Base-by-base conservation (phyloP, 305 asterid species). In the Nicotiana rustica region DNA sequence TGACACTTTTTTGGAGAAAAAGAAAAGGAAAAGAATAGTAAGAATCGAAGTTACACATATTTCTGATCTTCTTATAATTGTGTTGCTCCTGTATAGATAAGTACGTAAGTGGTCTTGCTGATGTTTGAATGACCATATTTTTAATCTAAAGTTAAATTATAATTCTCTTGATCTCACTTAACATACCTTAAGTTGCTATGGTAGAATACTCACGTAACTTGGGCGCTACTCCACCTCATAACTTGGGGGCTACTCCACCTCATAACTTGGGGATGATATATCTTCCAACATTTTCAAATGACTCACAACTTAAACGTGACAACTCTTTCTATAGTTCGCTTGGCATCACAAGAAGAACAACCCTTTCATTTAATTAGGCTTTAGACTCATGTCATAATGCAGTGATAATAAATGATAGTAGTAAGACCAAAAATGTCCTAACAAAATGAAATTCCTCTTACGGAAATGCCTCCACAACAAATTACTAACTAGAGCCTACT, bases 181-280 rank as follows among this genome's bases (percentile, higher is more conserved):
- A 41, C 35, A 41, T 10, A 70, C 18, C 59, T 41, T 38, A 5
- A 41, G 19, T n/a, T 41, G 9, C 6, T 41, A 19, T 41, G 36
- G 19, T 13, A 71, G 79, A 71, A 44, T 25, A 6, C 21, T 47
- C 61, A 47, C 14, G 14, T 71, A 71, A 71, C 6, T 21, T 21
- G 78, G 78, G 9, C 14, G 12, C 19, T 68, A 38, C 6, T 38
- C 18, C 55, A 68, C 55, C 29, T 67, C 29, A 25, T 71, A 71
- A 70, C 6, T 38, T 19, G 78, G 77, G 9, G 6, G 12, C 19
- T 68, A 36, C 6, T 38, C 18, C 52, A 67, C 55, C 29, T 67
- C 73, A 67, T 33, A 67, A 2, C 12, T 67, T 36, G 2, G 44
- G 73, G 73, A 67, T 67, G 49, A 67, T 44, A 33, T 67, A 67